Evolutionary conservation across 768 basidiomycete genomes (phyloP), one percentile per base, ranked within the genome.

Genomic region (Mycena haematopus): DNA sequence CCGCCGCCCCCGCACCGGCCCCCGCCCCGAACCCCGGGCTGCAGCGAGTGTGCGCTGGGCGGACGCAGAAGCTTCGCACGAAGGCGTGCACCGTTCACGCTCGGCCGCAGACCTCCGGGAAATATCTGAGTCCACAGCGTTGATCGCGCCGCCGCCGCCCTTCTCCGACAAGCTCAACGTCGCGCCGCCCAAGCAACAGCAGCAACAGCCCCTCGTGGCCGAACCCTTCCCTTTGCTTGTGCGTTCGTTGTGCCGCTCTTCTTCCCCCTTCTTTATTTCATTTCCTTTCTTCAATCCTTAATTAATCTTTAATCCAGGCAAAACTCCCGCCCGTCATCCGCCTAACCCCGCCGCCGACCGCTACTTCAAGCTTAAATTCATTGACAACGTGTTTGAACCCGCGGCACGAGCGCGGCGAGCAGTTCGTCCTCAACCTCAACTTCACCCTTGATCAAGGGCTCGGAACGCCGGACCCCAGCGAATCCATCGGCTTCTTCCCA

Each of bases 401-500:
- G 19, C 38, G 50, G 21, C 29, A 31, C 29, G 29, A 31, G 29
- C 29, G 19, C 21, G n/a, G 13, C 38, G 8, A 10, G 29, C 29
- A 21, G n/a, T 59, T 52, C 40, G 50, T 42, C 11, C 46, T 36
- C 13, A 24, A 35, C 45, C 31, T 58, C n/a, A 42, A 36, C 62
- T 17, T 58, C 25, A 42, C 36, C 57, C 22, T 22, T 10, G 42
- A 15, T 9, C 42, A 27, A 5, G 13, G 13, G 3, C 3, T 3
- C 14, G 36, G 36, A 36, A 11, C 14, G 36, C 10, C 62, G 17
- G 58, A 56, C 58, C 58, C 63, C 14, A 56, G 58, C 25, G 55
- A 59, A 27, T 55, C 65, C 22, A 60, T 63, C 33, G 60, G 61
- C 47, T 55, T 58, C 47, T 66, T 59, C 50, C 65, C 65, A 15